These are phyloP conservation scores for Microdochium nivale DNA, from an alignment of 2,329 filamentous ascomycete species.

Conservation along the genomic window DNA sequence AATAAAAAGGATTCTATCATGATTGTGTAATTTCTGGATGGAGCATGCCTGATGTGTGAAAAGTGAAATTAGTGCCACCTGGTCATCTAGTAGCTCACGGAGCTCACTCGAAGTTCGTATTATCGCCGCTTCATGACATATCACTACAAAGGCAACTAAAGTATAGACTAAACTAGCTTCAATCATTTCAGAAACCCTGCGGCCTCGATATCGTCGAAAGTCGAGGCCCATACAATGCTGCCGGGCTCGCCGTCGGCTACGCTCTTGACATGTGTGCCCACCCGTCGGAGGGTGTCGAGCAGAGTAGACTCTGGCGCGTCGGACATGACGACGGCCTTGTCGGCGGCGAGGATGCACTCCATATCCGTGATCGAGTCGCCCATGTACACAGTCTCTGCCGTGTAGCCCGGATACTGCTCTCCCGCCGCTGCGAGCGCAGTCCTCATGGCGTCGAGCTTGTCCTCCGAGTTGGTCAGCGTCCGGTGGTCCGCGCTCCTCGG, in stretches of 20 bases:
- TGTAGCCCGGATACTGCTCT: not conserved
- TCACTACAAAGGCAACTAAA: too few species aligned
- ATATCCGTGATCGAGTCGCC: slow-evolving; percentile 51
- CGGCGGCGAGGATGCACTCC: slow-evolving; percentile 36
- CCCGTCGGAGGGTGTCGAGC: slow-evolving; percentile 17
- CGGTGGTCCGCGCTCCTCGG: not conserved
- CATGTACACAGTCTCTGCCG: slow-evolving; percentile 36
- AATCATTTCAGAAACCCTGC: not conserved
- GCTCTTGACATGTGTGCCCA: slow-evolving; percentile 20
- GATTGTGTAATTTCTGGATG: too few species aligned
- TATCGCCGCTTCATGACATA: too few species aligned
- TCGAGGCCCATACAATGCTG: slow-evolving; percentile 1
- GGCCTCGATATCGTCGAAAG: not conserved
- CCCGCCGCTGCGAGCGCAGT: slow-evolving; percentile 15
- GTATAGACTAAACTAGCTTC: too few species aligned
- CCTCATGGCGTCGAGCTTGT: slow-evolving; percentile 36
- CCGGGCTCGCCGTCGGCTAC: slow-evolving; percentile 13
- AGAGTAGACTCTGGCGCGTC: slow-evolving; percentile 21
- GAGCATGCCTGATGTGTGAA: too few species aligned
- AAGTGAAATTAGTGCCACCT: too few species aligned
- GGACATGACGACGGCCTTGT: slow-evolving; percentile 37
- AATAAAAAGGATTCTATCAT: too few species aligned
- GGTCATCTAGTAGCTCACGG: too few species aligned
- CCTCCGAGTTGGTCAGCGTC: slow-evolving; percentile 29
- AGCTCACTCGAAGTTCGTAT: too few species aligned